Percentiles rank a stretch among this genome's conserved stretches.
These are phyloP conservation scores for Moesziomyces antarcticus DNA, from an alignment of 1,284 basidiomycete genomes.

Conservation along the genomic window DNA sequence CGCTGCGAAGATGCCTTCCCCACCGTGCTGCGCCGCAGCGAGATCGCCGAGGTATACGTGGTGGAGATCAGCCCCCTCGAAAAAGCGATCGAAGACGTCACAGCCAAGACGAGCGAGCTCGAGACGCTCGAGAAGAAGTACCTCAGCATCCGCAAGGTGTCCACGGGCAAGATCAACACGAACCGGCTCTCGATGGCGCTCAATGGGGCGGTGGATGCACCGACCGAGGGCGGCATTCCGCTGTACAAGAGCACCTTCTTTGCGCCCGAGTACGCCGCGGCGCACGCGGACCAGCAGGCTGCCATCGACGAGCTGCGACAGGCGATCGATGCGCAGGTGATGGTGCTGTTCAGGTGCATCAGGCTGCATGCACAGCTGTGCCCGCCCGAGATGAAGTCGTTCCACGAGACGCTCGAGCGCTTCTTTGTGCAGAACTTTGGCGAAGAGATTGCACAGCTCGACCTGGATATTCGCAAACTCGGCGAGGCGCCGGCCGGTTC, in stretches of 20 bases:
- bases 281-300: conserved; percentile 78
- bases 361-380: conserved; percentile 84
- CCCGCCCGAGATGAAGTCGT: conserved; percentile 84
- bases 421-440: conserved; percentile 88
- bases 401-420: conserved; percentile 88
- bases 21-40: conserved; percentile 87
- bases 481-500: conserved; percentile 14
- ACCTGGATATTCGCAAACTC: conserved; percentile 41
- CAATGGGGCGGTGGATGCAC: conserved; percentile 87
- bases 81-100: conserved; percentile 82
- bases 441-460: conserved; percentile 76
- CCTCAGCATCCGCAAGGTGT: conserved; percentile 79
- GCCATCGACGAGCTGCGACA: conserved; percentile 77
- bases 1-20: conserved; percentile 84
- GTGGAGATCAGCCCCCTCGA: conserved; percentile 88
- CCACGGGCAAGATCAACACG: conserved; percentile 73
- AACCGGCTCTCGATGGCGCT: conserved; percentile 87
- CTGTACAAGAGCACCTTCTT: conserved; percentile 74
- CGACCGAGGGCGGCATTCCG: conserved; percentile 79
- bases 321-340: conserved; percentile 80
- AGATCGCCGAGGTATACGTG: conserved; percentile 80
- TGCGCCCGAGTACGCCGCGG: conserved; percentile 75
- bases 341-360: conserved; percentile 83
- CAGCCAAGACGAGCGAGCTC: conserved; percentile 80
- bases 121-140: conserved; percentile 78